Base-by-base conservation (phyloP, 768 basidiomycete genomes). In the Boletus sp. region DNA sequence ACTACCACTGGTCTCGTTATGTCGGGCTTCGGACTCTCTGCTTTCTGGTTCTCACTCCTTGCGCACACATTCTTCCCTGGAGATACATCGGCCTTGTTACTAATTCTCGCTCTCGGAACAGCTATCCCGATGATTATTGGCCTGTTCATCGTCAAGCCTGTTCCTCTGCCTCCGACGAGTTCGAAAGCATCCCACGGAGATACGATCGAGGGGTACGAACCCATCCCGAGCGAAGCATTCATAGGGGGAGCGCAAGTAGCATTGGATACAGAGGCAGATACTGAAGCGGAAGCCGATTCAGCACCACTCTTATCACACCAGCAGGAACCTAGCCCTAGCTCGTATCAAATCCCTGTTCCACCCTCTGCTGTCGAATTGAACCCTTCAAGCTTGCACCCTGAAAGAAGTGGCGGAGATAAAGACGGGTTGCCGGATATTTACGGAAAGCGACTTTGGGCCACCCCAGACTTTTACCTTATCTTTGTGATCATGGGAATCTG, bases 21-120 rank as follows among this genome's bases (percentile, higher is more conserved):
- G 18, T 91, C 92, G 0, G 94, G 92, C 33, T 94, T 92, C 60
- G 93, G 94, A 0, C 82, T 98, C 15, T 94, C 92, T 0, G 94
- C 94, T 0, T 96, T 96, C 77, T 77, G 90, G 59, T 97, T 95
- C 73, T 90, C 91, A 12, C 80, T 85, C 1, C 73, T 95, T 37
- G 85, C 92, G 0, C 86, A 87, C 54, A 65, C 81, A 0, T 69
- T 86, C 42, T 95, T 85, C 64, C 85, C 89, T 0, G 92, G 90
- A 0, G 80, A 94, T 64, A 90, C 89, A 0, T 88, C 87, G 0
- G 80, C 84, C 1, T 89, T 96, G 64, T 73, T 98, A 1, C 77
- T 89, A 0, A 72, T 92, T 5, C 82, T 97, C 6, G 82, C 87
- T 0, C 59, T 92, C 3, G 94, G 94, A 2, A 94, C 92, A 0